phyloP scores from a whole-genome alignment of 805 yeast genomes.

The Zygosaccharomyces siamensis region DNA sequence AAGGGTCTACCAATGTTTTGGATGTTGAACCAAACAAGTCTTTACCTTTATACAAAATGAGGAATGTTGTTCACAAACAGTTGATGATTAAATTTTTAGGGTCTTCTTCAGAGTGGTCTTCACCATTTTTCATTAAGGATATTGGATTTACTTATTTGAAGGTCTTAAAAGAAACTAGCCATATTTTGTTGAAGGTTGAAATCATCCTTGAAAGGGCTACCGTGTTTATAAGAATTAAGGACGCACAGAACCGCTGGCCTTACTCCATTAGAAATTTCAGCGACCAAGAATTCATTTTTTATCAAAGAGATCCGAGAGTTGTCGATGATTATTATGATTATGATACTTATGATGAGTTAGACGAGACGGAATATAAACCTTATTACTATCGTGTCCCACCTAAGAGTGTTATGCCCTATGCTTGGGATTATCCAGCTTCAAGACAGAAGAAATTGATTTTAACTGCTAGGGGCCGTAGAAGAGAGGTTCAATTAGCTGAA shows the following conservation, averaged over 20 bases:
- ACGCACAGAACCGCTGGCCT: constrained; percentile 85
- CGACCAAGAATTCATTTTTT: constrained; percentile 77
- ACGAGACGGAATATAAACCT: constrained; percentile 61
- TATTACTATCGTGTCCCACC: constrained; percentile 78
- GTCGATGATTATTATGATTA: constrained; percentile 33
- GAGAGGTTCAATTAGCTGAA: constrained; percentile 82
- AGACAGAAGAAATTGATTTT: constrained; percentile 72
- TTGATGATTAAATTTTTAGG: constrained; percentile 56
- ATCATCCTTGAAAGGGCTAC: constrained; percentile 77
- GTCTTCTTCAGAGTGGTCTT: constrained; percentile 65
- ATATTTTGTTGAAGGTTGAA: constrained; percentile 65
- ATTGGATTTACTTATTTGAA: constrained; percentile 78
- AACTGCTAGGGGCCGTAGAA: constrained; percentile 64
- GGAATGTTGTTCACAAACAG: constrained; percentile 51
- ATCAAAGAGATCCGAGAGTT: constrained; percentile 71
- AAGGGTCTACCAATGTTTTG: constrained; percentile 53
- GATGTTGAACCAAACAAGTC: constrained; percentile 45
- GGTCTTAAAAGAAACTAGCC: constrained; percentile 61
- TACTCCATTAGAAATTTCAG: constrained; percentile 86
- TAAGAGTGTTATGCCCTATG: constrained; percentile 92
- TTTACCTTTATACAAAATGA: constrained; percentile 59
- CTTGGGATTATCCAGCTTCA: constrained; percentile 97
- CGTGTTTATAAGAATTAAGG: constrained; percentile 65
- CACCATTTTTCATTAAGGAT: constrained; percentile 80
- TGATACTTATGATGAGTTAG: constrained; percentile 59